Evolutionary conservation across 139 green algal genomes (phyloP), one percentile per base, ranked within the genome.

Genomic region (Chloropicon primus): DNA sequence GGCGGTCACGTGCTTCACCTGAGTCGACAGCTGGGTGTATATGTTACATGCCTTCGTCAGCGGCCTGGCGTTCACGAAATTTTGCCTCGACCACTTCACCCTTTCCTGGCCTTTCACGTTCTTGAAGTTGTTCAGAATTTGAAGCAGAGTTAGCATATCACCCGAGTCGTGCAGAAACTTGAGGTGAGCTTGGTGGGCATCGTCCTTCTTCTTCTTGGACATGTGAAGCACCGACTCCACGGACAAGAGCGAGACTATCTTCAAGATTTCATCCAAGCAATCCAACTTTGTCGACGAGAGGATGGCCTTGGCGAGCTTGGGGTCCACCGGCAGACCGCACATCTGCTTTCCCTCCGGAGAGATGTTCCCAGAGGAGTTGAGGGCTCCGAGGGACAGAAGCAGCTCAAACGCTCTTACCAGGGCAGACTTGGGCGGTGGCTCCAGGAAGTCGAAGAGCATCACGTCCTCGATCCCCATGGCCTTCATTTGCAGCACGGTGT

Each of bases 371-470:
- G 41, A 62, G 41, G 41, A 62, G 41, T 17, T 62, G 10, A 62
- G 41, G 10, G 41, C 41, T 5, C 41, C 10, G 41, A 62, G 41
- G 10, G 41, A 62, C 10, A 62, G 41, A 17, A 62, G 41, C 41
- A n/a, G 41, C 41, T 62, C 41, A 17, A 62, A 62, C 10, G 41
- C 41, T 17, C 41, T 62, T 17, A 62, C 41, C 41, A 62, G 41
- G 10, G 41, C 41, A 5, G 41, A 5, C 41, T 62, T 62, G 41
- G 41, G 41, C 41, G 41, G 41, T 0, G 80, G 53, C 80, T 98
- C 94, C 53, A 98, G 86, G 86, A 95, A 98, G 78, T 97, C 92
- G 78, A 98, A 98, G 5, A 54, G 62, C 25, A 98, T 83, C 29
- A 98, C 92, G 85, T 92, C 93, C 74, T 97, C 90, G 22, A 98